Base-by-base conservation (phyloP, 192 early-diverging fungal species). In the Rhizophlyctis rosea region DNA sequence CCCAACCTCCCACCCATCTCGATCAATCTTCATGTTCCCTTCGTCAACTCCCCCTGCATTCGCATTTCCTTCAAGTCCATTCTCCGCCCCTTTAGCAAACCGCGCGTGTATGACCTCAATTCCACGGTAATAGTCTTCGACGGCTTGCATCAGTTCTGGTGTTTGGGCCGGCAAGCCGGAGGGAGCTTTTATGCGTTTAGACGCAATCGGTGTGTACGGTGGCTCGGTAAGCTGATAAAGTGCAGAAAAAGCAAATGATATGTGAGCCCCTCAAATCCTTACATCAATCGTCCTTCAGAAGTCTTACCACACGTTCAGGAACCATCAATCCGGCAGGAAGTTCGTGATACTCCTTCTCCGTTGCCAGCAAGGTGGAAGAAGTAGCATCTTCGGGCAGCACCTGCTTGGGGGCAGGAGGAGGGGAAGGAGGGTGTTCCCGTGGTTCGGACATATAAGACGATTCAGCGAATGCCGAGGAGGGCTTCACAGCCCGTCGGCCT, bases 1-100 rank as follows among this genome's bases (percentile, higher is more conserved):
- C 18, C 59, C 59, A 61, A n/a, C 24, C 31, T 61, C 59, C 59
- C 59, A 61, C 23, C 59, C 59, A 61, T 50, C 59, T 50, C 50
- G 14, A 16, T 61, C 47, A 27, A 28, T 24, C 18, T 44, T 44
- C 18, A 18, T 13, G 18, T 18, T 18, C 39, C 9, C 18, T 44
- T 44, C 39, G 7, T 44, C 39, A 13, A 44, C 39, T 18, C 18
- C 39, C 9, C 27, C 47, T 50, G 13, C 28, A 7, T 61, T 47
- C 4, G 47, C 35, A 25, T 34, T 11, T 21, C n/a, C 35, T 58
- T 58, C 57, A 58, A 31, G 18, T 30, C 35, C 23, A 25, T 34
- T 23, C 23, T 29, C 59, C 24, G 23, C 59, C 18, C 24, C 24
- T 34, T 34, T 57, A 16, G 0, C 34, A 34, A 34, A 18, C 16